Percentiles rank a stretch among this genome's conserved stretches.
Evolutionary conservation across 768 basidiomycete species (phyloP).

Genomic region (Lactarius sanguifluus): DNA sequence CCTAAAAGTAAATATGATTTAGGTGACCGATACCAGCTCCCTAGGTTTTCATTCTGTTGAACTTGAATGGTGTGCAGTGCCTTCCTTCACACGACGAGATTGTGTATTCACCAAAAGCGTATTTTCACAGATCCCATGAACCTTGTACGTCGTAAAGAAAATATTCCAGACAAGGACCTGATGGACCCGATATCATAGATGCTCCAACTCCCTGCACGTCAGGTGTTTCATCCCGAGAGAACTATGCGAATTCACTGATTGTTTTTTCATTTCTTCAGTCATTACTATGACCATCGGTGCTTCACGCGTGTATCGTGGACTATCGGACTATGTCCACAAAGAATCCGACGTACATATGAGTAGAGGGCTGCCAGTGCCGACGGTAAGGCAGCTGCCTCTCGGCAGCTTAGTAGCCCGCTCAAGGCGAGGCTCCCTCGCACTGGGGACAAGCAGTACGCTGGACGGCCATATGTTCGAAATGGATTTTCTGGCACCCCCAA

Average conservation of each 20-base stretch:
- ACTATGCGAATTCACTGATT: neutral
- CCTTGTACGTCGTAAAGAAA: slow-evolving; percentile 3
- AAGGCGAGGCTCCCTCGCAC: neutral
- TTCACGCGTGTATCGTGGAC: slow-evolving; percentile 5
- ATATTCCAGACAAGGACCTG: neutral
- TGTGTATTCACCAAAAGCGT: neutral
- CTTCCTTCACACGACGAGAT: neutral
- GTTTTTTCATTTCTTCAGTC: no score
- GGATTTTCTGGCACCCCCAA: neutral
- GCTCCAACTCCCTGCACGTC: slow-evolving; percentile 6
- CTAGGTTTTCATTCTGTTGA: slow-evolving; percentile 6
- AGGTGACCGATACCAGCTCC: neutral
- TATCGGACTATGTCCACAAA: neutral
- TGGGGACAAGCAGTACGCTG: neutral
- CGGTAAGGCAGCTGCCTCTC: neutral
- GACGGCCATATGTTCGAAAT: neutral
- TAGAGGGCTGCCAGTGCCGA: no score
- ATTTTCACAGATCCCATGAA: slow-evolving; percentile 7
- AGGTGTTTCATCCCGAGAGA: neutral
- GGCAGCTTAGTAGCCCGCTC: neutral
- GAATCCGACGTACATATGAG: neutral
- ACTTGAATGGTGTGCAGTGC: slow-evolving; percentile 7
- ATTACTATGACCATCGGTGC: slow-evolving; percentile 1
- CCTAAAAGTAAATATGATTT: neutral
- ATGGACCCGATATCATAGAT: neutral